Evolutionary conservation across 108 stramenopile species (phyloP), one percentile per base, ranked within the genome.

Genomic region (Hondaea fermentalgiana): DNA sequence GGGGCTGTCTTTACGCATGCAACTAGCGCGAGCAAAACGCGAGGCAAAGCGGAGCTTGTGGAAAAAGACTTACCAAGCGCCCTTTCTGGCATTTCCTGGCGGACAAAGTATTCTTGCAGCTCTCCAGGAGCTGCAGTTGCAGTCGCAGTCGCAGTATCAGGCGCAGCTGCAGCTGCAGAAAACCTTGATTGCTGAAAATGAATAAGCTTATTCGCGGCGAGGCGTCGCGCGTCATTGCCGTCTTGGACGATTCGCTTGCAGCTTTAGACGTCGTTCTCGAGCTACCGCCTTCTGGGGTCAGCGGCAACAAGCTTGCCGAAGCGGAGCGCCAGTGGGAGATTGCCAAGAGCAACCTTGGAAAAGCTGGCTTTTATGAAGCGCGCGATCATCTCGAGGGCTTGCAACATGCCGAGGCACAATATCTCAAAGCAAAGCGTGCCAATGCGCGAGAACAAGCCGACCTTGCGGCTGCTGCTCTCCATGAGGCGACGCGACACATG

Each of bases 151-250:
- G 35, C 35, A 35, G 35, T 35, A 35, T 35, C 35, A 35, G 35
- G 35, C 35, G 35, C 1, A 35, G 35, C 35, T 35, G 35, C 35
- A 35, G 35, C 35, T 35, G 35, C 35, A 35, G 35, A 35, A 35
- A 35, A 35, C 35, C 35, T 35, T 16, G 2, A 57, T 57, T 57
- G 55, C 55, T 57, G 55, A 57, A 57, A 45, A 83, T 83, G 76
- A 53, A 83, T 35, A 83, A 83, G 76, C 76, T 83, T 16, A 83
- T 83, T 16, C 45, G 28, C 49, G 76, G 76, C 76, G 76, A 83
- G 76, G 76, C 76, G 6, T 83, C 76, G 76, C 45, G 76, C 45
- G 51, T 35, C 76, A 47, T 83, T 12, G 76, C 76, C 12, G 76
- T 83, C 49, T 23, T 83, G 19, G 76, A 83, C 51, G 76, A 83